Conservation (phyloP, 1,284 basidiomycete genomes). For the Vanrija pseudolonga region DNA sequence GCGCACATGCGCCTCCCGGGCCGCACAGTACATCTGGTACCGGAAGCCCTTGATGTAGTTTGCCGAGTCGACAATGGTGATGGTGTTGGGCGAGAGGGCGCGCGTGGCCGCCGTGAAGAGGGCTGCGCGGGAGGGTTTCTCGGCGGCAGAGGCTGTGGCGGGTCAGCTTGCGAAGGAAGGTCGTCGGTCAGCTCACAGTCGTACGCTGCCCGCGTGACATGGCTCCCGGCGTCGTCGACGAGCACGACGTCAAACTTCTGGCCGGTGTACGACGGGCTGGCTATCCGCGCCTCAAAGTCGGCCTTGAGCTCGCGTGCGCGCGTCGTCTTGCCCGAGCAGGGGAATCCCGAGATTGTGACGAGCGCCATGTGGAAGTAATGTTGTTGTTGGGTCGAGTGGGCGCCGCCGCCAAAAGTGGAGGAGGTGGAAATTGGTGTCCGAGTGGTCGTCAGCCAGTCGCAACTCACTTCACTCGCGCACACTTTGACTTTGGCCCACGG, state of each 20-base stretch:
- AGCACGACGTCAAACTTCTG: slow-evolving; percentile 60
- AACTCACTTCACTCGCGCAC: too few species aligned
- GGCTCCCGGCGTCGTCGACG: slow-evolving; percentile 74
- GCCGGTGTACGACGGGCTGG: slow-evolving; percentile 54
- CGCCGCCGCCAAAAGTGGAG: not conserved
- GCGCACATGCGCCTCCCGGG: slow-evolving; percentile 77
- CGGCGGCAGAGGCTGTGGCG: slow-evolving; percentile 70
- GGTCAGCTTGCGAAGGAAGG: not conserved
- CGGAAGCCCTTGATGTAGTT: slow-evolving; percentile 97
- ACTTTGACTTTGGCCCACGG: too few species aligned
- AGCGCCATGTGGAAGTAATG: slow-evolving; percentile 90
- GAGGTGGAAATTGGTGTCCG: not conserved
- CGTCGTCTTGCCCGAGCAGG: slow-evolving; percentile 79
- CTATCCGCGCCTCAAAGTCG: slow-evolving; percentile 60
- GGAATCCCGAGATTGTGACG: slow-evolving; percentile 85
- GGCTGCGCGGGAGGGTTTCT: slow-evolving; percentile 83
- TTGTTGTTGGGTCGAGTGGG: not conserved
- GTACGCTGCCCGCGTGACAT: slow-evolving; percentile 65
- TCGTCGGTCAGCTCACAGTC: slow-evolving; percentile 58
- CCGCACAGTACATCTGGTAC: slow-evolving; percentile 96
- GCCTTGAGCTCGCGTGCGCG: slow-evolving; percentile 64
- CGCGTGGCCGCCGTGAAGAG: slow-evolving; percentile 84
- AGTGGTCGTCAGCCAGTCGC: too few species aligned
- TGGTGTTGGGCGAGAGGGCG: slow-evolving; percentile 64
- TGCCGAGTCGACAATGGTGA: slow-evolving; percentile 83